Evolutionary conservation across 257 asterid species (phyloP).

Genomic region (Ilex aquifolium): DNA sequence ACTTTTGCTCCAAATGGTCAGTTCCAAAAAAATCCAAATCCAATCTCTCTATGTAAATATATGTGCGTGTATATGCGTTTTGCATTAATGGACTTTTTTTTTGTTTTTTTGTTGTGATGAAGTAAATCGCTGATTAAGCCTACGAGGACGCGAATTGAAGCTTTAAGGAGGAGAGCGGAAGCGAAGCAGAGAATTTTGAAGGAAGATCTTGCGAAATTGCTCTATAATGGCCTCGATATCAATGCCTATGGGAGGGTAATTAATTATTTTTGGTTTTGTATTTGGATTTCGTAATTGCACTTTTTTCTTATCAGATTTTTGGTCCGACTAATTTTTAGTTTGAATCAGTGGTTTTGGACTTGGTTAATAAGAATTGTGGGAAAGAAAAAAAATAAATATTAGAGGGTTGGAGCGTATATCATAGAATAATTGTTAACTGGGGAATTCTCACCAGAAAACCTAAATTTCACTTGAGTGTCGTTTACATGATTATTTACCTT

Average conservation of each 20-base stretch:
- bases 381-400: too few relatives aligned
- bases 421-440: too few relatives aligned
- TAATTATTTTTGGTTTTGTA: too few relatives aligned
- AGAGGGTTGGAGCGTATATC: too few relatives aligned
- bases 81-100: not conserved
- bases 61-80: not conserved
- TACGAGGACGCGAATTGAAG: slow-evolving; percentile 67
- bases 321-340: too few relatives aligned
- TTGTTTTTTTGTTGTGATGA: slow-evolving; percentile 21
- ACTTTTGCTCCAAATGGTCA: slow-evolving; percentile 86
- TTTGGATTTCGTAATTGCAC: too few relatives aligned
- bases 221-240: slow-evolving; percentile 79
- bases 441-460: too few relatives aligned
- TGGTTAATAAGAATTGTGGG: too few relatives aligned
- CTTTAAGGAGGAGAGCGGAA: slow-evolving; percentile 71
- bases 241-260: slow-evolving; percentile 95
- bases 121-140: slow-evolving; percentile 75
- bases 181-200: slow-evolving; percentile 85
- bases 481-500: too few relatives aligned
- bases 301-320: too few relatives aligned
- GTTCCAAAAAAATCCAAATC: slow-evolving; percentile 4
- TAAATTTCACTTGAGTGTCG: too few relatives aligned
- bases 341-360: too few relatives aligned
- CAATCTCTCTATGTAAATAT: not conserved
- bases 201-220: slow-evolving; percentile 90